A percentile compares a stretch with the other conserved stretches of the same genome.
These are phyloP conservation scores for Paradendryphiella salina DNA, from an alignment of 2,329 filamentous ascomycete species.

Conservation along the genomic window DNA sequence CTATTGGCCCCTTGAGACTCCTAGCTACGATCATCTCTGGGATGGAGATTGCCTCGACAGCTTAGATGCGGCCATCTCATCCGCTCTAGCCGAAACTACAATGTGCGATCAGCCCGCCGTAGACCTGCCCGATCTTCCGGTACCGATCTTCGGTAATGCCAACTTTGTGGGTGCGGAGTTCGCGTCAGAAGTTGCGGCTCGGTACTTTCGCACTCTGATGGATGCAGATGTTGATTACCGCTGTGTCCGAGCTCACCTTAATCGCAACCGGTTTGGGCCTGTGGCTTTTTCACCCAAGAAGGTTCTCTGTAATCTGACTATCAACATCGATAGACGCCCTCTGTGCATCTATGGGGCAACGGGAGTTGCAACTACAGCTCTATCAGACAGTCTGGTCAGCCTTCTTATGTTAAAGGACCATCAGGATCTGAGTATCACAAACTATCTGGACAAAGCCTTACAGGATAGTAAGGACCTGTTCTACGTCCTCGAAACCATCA, in stretches of 20 bases:
- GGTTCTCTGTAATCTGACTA: conserved; percentile 3
- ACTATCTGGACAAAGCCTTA: conserved; percentile 2
- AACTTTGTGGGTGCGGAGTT: conserved; percentile 4
- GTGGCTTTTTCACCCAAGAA: conserved; percentile 1
- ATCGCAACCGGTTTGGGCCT: conserved; percentile 4
- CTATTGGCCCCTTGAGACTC: background rate
- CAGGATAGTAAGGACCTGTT: conserved; percentile 5
- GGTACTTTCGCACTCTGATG: conserved; percentile 7
- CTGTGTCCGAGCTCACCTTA: conserved; percentile 3
- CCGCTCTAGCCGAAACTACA: background rate
- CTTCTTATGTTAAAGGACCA: conserved; percentile 9
- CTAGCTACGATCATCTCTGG: conserved; percentile 9
- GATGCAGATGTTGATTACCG: conserved; percentile 7
- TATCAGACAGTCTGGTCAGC: conserved; percentile 8
- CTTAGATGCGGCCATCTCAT: conserved; percentile 2
- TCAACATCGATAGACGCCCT: background rate
- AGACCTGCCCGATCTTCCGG: background rate
- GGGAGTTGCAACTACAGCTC: background rate
- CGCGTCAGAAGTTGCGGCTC: conserved; percentile 5
- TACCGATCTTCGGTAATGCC: conserved; percentile 9
- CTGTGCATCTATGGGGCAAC: background rate
- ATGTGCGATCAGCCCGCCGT: background rate
- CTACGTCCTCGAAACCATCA: conserved; percentile 9
- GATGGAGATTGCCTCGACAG: background rate
- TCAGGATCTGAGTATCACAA: background rate